A percentile compares a stretch with the other conserved stretches of the same genome.
These are phyloP conservation scores for Trichaptum fuscoviolaceum DNA, from an alignment of 768 basidiomycete genomes.

Conservation along the genomic window DNA sequence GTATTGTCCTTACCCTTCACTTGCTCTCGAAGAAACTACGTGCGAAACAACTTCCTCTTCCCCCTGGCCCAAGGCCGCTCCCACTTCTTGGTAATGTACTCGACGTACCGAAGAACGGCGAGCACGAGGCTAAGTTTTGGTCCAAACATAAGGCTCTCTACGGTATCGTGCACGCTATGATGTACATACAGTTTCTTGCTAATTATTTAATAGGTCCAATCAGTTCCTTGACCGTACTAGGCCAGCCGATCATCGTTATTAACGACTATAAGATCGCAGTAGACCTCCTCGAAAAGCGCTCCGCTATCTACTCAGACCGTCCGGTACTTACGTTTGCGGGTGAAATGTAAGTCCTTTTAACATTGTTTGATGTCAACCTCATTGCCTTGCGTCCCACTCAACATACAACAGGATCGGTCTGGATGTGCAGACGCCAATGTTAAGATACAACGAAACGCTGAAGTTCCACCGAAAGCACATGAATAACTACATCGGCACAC, in stretches of 20 bases:
- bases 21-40: neutral
- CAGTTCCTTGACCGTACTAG: conserved; percentile 10
- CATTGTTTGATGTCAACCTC: too few relatives aligned
- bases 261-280: conserved; percentile 10
- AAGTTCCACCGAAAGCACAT: conserved; percentile 1
- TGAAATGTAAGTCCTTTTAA: conserved; percentile 16
- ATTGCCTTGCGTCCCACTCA: too few relatives aligned
- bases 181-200: neutral
- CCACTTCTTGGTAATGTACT: conserved; percentile 22
- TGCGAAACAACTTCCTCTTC: conserved; percentile 8
- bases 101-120: conserved; percentile 14
- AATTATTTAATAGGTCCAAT: conserved; percentile 10
- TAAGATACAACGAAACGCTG: neutral
- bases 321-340: conserved; percentile 11
- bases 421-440: conserved; percentile 1
- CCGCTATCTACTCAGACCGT: conserved; percentile 15
- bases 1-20: neutral
- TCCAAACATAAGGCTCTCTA: conserved; percentile 3
- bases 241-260: conserved; percentile 14
- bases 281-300: conserved; percentile 19
- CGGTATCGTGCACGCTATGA: neutral
- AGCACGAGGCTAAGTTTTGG: conserved; percentile 10
- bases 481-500: neutral
- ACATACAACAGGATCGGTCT: neutral
- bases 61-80: conserved; percentile 20